phyloP scores from a whole-genome alignment of 306 rosid species.

The Dalbergia cultrata region DNA sequence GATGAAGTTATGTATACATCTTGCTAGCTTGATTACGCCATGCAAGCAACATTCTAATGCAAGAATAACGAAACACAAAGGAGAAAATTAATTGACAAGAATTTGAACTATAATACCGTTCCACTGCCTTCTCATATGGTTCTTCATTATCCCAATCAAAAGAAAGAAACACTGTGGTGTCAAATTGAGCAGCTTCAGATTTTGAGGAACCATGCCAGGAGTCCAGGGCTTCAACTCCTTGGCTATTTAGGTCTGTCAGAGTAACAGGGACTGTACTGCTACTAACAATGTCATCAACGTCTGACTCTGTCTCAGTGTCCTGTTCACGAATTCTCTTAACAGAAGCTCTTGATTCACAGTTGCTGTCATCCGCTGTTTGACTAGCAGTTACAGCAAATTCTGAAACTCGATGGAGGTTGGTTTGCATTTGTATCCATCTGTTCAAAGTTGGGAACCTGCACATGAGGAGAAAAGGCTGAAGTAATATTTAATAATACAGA shows the following conservation, averaged over 20 bases:
- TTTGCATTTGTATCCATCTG: conserved; percentile 99
- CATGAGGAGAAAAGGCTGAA: conserved; percentile 42
- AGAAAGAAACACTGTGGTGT: conserved; percentile 83
- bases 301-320: conserved; percentile 88
- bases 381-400: conserved; percentile 84
- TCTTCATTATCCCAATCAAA: conserved; percentile 98
- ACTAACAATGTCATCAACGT: conserved; percentile 78
- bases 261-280: conserved; percentile 62
- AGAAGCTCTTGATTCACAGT: conserved; percentile 70
- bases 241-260: conserved; percentile 63
- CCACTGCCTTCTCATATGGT: conserved; percentile 89
- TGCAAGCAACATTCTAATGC: conserved; percentile 39
- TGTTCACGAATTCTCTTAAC: conserved; percentile 89
- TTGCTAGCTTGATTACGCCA: not conserved
- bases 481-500: conserved; percentile 30
- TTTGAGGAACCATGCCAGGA: conserved; percentile 72
- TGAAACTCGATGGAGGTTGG: conserved; percentile 96
- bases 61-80: conserved; percentile 30
- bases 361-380: conserved; percentile 65
- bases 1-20: conserved; percentile 26
- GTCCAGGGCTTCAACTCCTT: conserved; percentile 63
- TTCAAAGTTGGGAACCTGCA: conserved; percentile 95
- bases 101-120: conserved; percentile 67
- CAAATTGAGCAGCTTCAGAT: conserved; percentile 76
- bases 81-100: conserved; percentile 8